Conservation (phyloP, 306 rosid species). For the Cicer chorassanicum region DNA sequence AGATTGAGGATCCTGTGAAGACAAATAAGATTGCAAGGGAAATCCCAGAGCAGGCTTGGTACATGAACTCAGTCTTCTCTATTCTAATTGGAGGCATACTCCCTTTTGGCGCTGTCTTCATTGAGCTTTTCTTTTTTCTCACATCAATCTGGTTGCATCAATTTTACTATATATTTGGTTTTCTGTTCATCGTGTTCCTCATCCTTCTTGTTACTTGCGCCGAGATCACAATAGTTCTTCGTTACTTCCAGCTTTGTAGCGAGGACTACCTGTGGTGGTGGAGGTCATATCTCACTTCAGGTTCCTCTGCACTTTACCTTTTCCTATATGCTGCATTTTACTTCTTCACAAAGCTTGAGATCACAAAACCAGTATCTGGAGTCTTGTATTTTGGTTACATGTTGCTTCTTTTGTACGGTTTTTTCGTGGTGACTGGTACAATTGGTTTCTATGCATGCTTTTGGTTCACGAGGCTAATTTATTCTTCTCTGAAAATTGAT, state of each 20-base stretch:
- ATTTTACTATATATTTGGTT: slow-evolving; percentile 84
- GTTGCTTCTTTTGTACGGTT: slow-evolving; percentile 78
- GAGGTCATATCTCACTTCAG: slow-evolving; percentile 91
- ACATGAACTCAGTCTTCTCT: slow-evolving; percentile 72
- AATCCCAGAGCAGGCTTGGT: slow-evolving; percentile 93
- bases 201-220: slow-evolving; percentile 91
- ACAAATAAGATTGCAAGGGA: slow-evolving; percentile 87
- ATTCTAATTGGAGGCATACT: slow-evolving; percentile 85
- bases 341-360: slow-evolving; percentile 92
- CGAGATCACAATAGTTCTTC: slow-evolving; percentile 87
- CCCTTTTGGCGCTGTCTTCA: slow-evolving; percentile 92
- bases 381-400: slow-evolving; percentile 85
- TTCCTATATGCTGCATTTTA: slow-evolving; percentile 85
- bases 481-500: slow-evolving; percentile 87
- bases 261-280: slow-evolving; percentile 98
- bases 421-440: slow-evolving; percentile 87
- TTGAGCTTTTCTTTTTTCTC: slow-evolving; percentile 94
- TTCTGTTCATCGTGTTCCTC: slow-evolving; percentile 82
- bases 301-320: slow-evolving; percentile 90
- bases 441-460: slow-evolving; percentile 92
- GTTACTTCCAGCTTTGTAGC: slow-evolving; percentile 99
- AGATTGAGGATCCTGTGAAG: slow-evolving; percentile 77
- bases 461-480: slow-evolving; percentile 87
- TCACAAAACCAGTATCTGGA: slow-evolving; percentile 86
- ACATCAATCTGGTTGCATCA: slow-evolving; percentile 96